Base-by-base conservation (phyloP, 1,284 basidiomycete species). In the Heterobasidion annosum region DNA sequence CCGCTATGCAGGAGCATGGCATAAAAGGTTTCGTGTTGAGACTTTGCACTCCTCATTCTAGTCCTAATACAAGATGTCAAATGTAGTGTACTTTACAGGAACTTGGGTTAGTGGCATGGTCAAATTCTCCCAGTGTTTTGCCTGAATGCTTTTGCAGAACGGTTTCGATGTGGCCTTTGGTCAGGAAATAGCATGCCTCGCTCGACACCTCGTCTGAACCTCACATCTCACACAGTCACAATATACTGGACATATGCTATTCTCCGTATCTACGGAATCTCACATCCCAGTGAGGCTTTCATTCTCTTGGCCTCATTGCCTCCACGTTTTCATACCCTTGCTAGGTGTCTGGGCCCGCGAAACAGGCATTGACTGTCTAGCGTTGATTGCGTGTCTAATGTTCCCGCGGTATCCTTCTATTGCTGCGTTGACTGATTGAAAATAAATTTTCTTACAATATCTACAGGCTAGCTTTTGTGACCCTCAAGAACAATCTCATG, bases 1-100 rank as follows among this genome's bases (percentile, higher is more conserved):
- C 94, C 8, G 87, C 93, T 2, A 91, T 96, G 82, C 90, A 96
- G 65, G 94, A 97, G 67, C 93, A 94, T 64, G 93, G 94, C 0
- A 81, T 96, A 52, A 84, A 81, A 78, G 86, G 89, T 81, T 7
- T n/a, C 59, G 6, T 64, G 8, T 37, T 53, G 34, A 37, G 33
- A 5, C 34, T 51, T 7, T 40, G n/a, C 25, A 25, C 19, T 37
- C 37, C 12, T 9, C 25, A 46, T 34, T 34, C 45, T 32, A 40
- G 34, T 34, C 18, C 8, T 45, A 34, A 59, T 46, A 18, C 9
- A 13, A 25, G 25, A 50, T 40, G 10, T 35, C 37, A n/a, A 43
- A 13, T n/a, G 12, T 48, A 88, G 87, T 91, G 10, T 91, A 84
- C 67, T 87, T 87, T 68, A 89, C 85, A 62, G 88, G 88, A 34